phyloP scores from a whole-genome alignment of 2,329 filamentous ascomycete genomes.

The Penicillium janthinellum region DNA sequence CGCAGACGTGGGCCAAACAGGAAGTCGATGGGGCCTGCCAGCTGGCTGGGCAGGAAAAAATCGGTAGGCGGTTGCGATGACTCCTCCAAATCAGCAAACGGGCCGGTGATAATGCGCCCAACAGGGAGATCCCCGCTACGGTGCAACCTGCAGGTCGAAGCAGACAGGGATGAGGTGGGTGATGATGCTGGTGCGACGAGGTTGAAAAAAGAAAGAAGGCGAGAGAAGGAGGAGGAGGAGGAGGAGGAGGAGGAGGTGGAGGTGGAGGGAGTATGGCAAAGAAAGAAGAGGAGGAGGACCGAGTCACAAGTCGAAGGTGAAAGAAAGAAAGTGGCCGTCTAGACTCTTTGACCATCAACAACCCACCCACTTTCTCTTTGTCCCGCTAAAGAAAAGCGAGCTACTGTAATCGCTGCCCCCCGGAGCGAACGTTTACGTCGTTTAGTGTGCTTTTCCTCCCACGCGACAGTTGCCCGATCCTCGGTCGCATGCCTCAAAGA shows the following conservation, averaged over 20 bases:
- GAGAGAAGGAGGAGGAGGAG: neutral
- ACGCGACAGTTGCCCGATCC: constrained; percentile 24
- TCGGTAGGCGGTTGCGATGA: neutral
- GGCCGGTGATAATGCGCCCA: constrained; percentile 20
- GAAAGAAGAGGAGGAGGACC: neutral
- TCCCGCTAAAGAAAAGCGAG: neutral
- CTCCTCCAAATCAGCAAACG: constrained; percentile 25
- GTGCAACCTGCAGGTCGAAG: neutral
- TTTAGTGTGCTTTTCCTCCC: neutral
- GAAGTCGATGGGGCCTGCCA: constrained; percentile 7
- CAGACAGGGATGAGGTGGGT: neutral
- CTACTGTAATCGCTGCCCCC: neutral
- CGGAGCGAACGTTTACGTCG: neutral
- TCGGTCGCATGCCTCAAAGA: constrained; percentile 3
- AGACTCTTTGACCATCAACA: neutral
- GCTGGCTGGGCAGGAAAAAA: constrained; percentile 27
- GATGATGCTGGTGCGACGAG: neutral
- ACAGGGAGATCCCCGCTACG: constrained; percentile 22
- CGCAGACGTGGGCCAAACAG: constrained; percentile 24
- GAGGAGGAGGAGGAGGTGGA: neutral
- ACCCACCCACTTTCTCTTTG: neutral
- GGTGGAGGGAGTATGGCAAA: neutral
- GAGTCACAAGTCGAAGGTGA: neutral
- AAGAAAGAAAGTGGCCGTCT: neutral
- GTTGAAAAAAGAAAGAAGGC: constrained; percentile 2